Conservation (phyloP, 2,329 filamentous ascomycete species). For the Phoma herbarum region DNA sequence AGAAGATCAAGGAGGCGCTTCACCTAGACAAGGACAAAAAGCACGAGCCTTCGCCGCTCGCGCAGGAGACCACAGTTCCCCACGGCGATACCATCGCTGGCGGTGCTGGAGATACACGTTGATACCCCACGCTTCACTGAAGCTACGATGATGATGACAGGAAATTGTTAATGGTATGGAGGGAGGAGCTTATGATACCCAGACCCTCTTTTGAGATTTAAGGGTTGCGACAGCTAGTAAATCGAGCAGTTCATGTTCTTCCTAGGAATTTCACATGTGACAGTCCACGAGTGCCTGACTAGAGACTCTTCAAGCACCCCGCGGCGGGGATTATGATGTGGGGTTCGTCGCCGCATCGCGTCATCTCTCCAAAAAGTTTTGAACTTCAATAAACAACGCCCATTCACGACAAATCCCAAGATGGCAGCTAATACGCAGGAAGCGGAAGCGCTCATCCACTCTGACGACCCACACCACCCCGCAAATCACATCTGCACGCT, state of each 20-base stretch:
- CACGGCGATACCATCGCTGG: conserved; percentile 11
- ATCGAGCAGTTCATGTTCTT: conserved; percentile 4
- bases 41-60: conserved; percentile 41
- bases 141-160: not conserved
- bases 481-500: conserved; percentile 94
- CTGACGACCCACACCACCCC: conserved; percentile 80
- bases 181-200: conserved; percentile 17
- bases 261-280: conserved; percentile 7
- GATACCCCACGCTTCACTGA: conserved; percentile 9
- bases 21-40: conserved; percentile 50
- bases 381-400: conserved; percentile 2
- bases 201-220: not conserved
- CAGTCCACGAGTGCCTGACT: conserved; percentile 8
- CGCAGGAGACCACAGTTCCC: conserved; percentile 28
- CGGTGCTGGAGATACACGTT: conserved; percentile 15
- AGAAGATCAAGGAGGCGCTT: conserved; percentile 57
- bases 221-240: conserved; percentile 4
- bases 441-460: conserved; percentile 65
- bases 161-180: conserved; percentile 20
- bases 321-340: conserved; percentile 20
- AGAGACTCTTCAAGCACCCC: conserved; percentile 2
- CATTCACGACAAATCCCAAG: conserved; percentile 5
- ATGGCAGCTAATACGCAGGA: conserved; percentile 34
- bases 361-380: conserved; percentile 29
- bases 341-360: conserved; percentile 22